Conservation (phyloP, 768 basidiomycete species). For the Agrocybe pediades region DNA sequence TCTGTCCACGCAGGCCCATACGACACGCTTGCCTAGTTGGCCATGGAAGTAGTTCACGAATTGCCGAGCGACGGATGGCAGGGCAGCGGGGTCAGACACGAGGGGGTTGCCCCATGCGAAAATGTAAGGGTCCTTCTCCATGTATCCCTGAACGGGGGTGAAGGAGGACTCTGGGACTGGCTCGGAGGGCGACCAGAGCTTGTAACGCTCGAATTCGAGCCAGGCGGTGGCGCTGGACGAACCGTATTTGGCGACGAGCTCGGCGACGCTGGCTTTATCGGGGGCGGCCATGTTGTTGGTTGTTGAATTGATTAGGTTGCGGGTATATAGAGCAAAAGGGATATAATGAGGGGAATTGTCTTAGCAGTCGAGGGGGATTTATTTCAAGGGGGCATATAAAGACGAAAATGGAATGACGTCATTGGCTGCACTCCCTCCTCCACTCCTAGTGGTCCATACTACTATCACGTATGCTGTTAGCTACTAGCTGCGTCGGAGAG, state of each 20-base stretch:
- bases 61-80: constrained; percentile 35
- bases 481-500: too few relatives aligned
- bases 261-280: constrained; percentile 36
- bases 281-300: constrained; percentile 5
- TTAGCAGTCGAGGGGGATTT: too few relatives aligned
- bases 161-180: constrained; percentile 41
- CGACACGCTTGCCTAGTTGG: constrained; percentile 46
- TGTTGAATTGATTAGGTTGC: neutral
- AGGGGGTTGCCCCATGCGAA: constrained; percentile 71
- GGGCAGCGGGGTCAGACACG: constrained; percentile 40
- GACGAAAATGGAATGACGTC: too few relatives aligned
- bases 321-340: neutral
- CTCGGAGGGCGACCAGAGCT: constrained; percentile 43
- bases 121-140: constrained; percentile 49
- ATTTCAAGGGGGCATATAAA: too few relatives aligned
- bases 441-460: too few relatives aligned
- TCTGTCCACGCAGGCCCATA: constrained; percentile 63
- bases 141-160: constrained; percentile 59
- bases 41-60: constrained; percentile 46
- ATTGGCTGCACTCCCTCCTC: too few relatives aligned
- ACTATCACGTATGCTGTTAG: too few relatives aligned
- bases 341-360: neutral
- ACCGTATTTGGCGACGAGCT: constrained; percentile 65
- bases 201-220: constrained; percentile 61
- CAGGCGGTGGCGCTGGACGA: constrained; percentile 72